Conservation (phyloP, 305 asterid genomes). For the Solanum chacoense region DNA sequence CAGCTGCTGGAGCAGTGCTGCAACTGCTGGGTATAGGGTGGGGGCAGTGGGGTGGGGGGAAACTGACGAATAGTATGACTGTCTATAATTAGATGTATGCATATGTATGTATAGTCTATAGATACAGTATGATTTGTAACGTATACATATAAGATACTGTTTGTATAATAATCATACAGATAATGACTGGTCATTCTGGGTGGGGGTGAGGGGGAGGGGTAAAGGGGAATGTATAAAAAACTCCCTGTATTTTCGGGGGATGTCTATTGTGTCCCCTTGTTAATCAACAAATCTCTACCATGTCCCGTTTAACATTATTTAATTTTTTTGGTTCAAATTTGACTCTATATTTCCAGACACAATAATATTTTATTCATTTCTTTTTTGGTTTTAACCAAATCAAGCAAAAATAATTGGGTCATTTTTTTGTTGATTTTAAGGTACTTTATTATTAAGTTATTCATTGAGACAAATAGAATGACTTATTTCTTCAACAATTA, state of each 20-base stretch:
- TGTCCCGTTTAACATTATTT: conserved; percentile 33
- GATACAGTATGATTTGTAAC: conserved; percentile 20
- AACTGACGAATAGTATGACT: background rate
- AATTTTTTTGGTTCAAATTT: background rate
- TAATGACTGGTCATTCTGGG: background rate
- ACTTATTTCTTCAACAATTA: background rate
- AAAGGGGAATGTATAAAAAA: conserved; percentile 13
- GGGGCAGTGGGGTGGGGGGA: background rate
- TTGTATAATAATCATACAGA: background rate
- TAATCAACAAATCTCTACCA: conserved; percentile 61
- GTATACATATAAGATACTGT: conserved; percentile 11
- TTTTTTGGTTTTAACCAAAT: background rate
- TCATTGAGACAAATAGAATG: background rate
- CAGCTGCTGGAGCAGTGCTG: conserved; percentile 52
- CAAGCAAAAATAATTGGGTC: background rate
- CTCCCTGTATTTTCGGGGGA: conserved; percentile 91
- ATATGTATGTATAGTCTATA: conserved; percentile 1
- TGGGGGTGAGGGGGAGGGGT: background rate
- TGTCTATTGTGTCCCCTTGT: conserved; percentile 79
- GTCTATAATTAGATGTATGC: conserved; percentile 1
- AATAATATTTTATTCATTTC: background rate
- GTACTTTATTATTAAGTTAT: background rate
- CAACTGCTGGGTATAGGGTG: conserved; percentile 41
- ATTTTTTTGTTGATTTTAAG: background rate
- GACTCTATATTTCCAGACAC: background rate